Conservation (phyloP, 495 filamentous ascomycete genomes). For the Umbilicaria muhlenbergii region DNA sequence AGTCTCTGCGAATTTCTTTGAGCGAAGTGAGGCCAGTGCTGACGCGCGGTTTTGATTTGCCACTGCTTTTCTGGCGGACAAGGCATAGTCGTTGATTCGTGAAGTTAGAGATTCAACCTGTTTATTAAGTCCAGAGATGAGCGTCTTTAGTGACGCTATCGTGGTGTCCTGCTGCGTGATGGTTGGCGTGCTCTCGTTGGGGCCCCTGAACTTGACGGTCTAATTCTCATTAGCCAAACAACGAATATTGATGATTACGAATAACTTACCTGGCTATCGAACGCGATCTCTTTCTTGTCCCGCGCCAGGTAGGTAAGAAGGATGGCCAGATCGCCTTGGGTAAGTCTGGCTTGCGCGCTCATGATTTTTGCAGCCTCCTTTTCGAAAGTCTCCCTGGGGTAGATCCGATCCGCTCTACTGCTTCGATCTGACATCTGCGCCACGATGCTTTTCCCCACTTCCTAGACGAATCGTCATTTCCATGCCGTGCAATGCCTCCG, state of each 20-base stretch:
- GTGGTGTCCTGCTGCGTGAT: slow-evolving; percentile 65
- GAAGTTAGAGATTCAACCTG: slow-evolving; percentile 46
- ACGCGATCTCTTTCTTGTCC: slow-evolving; percentile 46
- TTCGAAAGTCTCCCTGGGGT: slow-evolving; percentile 46
- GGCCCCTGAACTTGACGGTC: slow-evolving; percentile 57
- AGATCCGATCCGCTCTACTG: slow-evolving; percentile 38
- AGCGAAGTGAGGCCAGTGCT: slow-evolving; percentile 62
- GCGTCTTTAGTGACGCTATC: slow-evolving; percentile 59
- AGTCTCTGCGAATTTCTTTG: slow-evolving; percentile 63
- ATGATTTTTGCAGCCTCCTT: slow-evolving; percentile 39
- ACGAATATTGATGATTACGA: slow-evolving; percentile 3
- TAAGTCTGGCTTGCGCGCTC: slow-evolving; percentile 34
- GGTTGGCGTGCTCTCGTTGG: slow-evolving; percentile 23
- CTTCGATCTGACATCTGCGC: slow-evolving; percentile 21
- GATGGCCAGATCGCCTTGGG: slow-evolving; percentile 49
- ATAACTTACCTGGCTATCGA: slow-evolving; percentile 43
- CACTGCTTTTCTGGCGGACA: slow-evolving; percentile 52
- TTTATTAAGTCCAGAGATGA: slow-evolving; percentile 43
- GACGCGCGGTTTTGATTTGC: slow-evolving; percentile 50
- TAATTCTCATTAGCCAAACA: slow-evolving; percentile 14
- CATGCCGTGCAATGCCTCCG: slow-evolving; percentile 24
- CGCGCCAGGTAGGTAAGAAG: slow-evolving; percentile 57
- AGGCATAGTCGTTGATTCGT: slow-evolving; percentile 32
- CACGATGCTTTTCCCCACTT: slow-evolving; percentile 22
- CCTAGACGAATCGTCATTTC: slow-evolving; percentile 23